Evolutionary conservation across 306 rosid species (phyloP).

Genomic region (Luffa acutangula): DNA sequence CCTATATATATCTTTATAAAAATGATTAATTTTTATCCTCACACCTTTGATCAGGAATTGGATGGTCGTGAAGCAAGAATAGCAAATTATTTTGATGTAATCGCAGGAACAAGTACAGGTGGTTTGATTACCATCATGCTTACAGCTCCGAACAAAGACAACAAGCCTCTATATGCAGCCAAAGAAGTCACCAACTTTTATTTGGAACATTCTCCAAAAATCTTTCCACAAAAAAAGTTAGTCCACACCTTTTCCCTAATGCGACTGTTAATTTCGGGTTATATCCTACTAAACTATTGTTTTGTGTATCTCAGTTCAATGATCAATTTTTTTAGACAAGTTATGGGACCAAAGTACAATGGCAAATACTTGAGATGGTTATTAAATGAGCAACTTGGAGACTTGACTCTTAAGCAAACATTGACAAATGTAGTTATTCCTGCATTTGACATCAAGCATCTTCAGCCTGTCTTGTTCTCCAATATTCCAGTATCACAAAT

Average conservation of each 20-base stretch:
- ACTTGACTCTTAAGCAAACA: not conserved
- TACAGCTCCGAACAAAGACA: conserved; percentile 24
- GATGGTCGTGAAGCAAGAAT: conserved; percentile 25
- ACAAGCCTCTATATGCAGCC: conserved; percentile 16
- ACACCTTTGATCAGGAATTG: conserved; percentile 12
- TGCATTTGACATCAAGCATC: conserved; percentile 25
- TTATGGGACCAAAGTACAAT: not conserved
- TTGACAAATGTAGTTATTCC: not conserved
- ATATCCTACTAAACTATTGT: no score
- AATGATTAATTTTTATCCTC: not conserved
- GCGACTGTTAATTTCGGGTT: not conserved
- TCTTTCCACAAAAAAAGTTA: conserved; percentile 18
- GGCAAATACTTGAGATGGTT: not conserved
- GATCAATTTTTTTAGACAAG: not conserved
- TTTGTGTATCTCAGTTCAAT: not conserved
- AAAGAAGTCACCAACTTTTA: conserved; percentile 18
- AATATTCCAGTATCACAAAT: not conserved
- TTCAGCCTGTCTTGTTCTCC: conserved; percentile 20
- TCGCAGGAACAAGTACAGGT: conserved; percentile 37
- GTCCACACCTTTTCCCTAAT: not conserved
- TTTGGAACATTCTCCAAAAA: conserved; percentile 6
- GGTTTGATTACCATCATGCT: conserved; percentile 29
- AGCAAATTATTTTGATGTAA: conserved; percentile 28
- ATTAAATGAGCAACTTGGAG: not conserved
- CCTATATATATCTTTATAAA: not conserved